Conservation (phyloP, 257 asterid genomes). For the Fraxinus quadrangulata region DNA sequence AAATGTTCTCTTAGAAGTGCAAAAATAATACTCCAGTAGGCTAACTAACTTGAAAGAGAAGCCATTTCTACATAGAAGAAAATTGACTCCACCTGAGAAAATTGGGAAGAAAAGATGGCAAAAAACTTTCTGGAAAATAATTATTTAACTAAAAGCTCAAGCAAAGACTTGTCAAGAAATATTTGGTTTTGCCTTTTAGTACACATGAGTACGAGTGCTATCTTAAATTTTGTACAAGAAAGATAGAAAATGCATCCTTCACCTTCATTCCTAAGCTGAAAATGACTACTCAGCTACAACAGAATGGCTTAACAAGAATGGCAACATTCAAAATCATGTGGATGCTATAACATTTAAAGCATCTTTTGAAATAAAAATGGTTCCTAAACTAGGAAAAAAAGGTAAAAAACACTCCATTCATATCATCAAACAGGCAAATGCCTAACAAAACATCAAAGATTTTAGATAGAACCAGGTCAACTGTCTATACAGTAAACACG, state of each 20-base stretch:
- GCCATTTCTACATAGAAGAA: not conserved
- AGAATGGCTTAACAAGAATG: not conserved
- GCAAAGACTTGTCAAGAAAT: not conserved
- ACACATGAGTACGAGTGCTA: not conserved
- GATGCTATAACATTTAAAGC: not conserved
- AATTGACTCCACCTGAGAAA: not conserved
- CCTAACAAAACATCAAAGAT: not conserved
- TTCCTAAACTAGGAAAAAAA: not conserved
- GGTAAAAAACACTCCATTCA: not conserved
- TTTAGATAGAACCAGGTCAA: not conserved
- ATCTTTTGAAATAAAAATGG: not conserved
- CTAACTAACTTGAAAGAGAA: not conserved
- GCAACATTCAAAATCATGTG: not conserved
- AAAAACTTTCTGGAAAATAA: not conserved
- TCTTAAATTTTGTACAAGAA: not conserved
- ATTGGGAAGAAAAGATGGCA: not conserved
- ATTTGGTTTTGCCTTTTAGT: not conserved
- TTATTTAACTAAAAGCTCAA: not conserved
- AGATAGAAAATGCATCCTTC: not conserved
- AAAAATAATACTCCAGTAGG: not conserved
- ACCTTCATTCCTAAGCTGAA: not conserved
- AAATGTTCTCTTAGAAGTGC: not conserved
- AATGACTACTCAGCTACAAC: not conserved
- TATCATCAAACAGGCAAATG: not conserved
- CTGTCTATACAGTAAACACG: conserved; percentile 27